Base-by-base conservation (phyloP, 768 basidiomycete species). In the Chalciporus pseudorubinellus region DNA sequence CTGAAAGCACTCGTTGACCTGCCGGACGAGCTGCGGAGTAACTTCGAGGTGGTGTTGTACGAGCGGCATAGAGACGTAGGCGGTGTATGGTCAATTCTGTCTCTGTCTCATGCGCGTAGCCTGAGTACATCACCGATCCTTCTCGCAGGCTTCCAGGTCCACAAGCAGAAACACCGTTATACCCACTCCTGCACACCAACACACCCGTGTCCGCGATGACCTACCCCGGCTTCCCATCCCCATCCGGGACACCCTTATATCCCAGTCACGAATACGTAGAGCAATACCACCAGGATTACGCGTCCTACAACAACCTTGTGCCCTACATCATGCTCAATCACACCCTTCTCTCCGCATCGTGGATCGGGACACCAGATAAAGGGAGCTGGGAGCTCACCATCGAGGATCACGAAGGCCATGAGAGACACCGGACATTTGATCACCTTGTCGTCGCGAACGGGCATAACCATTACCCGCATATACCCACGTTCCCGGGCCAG, bases 371-470 rank as follows among this genome's bases (percentile, higher is more conserved):
- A 36, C 48, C 64, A 3, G 56, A 62, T 6, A 36, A 58, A 3
- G 80, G 78, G 3, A 53, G 63, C 20, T 83, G 82, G 82, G 68
- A 77, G 34, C 46, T 83, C 28, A 65, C 65, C 1, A 60, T 78
- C 6, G 53, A 53, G 2, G 58, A 61, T 33, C 41, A 53, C 7
- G 31, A 57, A 16, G 67, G 67, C 29, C 45, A 39, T 22, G 50
- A 60, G 33, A 60, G 44, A 9, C 58, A 60, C 4, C 61, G 57
- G n/a, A 51, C 48, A 3, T 79, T 78, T 58, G 76, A 83, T 54
- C 83, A 84, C 59, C 68, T 84, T 21, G 67, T 84, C 24, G 74
- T 81, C 29, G 80, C 79, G 20, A 74, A 67, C n/a, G 83, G 83
- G 5, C 78, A 79, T 52, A 77, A 82, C 50, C 81, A 80, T 53